phyloP scores from a whole-genome alignment of 805 yeast species.

The Candida pseudofarinosa region DNA sequence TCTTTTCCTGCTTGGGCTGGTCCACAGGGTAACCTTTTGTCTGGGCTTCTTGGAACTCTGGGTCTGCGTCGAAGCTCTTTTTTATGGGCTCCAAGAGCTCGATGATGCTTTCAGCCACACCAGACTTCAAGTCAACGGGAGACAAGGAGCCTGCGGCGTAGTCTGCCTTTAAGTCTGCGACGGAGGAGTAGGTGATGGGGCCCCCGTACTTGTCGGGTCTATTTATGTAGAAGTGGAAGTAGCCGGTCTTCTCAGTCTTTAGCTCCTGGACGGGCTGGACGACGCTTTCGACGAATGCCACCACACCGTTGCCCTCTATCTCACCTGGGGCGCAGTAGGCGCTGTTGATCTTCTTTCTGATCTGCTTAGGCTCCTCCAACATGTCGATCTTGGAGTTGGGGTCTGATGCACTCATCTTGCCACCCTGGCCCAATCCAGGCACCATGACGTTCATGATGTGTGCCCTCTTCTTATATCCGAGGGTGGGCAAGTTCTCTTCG shows the following conservation, averaged over 20 bases:
- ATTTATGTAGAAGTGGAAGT: conserved; percentile 66
- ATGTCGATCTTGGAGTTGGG: conserved; percentile 96
- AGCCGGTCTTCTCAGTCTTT: conserved; percentile 49
- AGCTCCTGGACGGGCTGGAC: conserved; percentile 82
- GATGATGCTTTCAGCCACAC: conserved; percentile 84
- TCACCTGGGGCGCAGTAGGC: conserved; percentile 96
- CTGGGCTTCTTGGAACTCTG: conserved; percentile 73
- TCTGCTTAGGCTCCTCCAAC: conserved; percentile 81
- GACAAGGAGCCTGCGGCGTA: conserved; percentile 71
- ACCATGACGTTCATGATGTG: conserved; percentile 99
- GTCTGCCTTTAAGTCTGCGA: conserved; percentile 68
- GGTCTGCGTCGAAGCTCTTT: conserved; percentile 54
- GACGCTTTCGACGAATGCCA: conserved; percentile 82
- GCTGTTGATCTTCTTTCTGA: conserved; percentile 83
- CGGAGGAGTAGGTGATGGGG: conserved; percentile 64
- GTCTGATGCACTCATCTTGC: conserved; percentile 98
- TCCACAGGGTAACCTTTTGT: conserved; percentile 82
- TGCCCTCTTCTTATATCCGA: conserved; percentile 96
- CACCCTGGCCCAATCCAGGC: conserved; percentile 95
- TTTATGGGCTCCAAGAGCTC: conserved; percentile 80
- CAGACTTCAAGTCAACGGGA: conserved; percentile 91
- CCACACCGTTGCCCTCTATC: conserved; percentile 84
- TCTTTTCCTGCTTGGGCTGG: conserved; percentile 54
- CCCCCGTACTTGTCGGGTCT: conserved; percentile 99
- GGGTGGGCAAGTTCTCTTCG: conserved; percentile 80